These are phyloP conservation scores for Solanum commersonii DNA, from an alignment of 257 asterid species.

Conservation along the genomic window DNA sequence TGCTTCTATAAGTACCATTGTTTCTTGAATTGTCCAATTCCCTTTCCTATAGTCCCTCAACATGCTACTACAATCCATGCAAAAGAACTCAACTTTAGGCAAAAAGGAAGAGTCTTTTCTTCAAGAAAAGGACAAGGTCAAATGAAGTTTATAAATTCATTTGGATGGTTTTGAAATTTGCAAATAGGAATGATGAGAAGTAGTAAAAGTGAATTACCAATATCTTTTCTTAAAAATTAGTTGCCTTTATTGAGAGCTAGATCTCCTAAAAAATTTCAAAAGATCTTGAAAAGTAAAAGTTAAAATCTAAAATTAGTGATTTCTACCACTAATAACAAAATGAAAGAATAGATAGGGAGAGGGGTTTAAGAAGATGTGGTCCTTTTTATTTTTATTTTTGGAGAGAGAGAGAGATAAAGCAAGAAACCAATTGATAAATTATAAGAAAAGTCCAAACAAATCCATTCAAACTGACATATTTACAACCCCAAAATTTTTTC, in stretches of 20 bases:
- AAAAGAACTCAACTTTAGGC: constrained; percentile 4
- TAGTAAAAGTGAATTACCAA: background rate
- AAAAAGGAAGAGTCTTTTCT: background rate
- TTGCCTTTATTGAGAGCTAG: background rate
- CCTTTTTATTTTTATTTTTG: background rate
- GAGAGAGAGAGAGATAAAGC: background rate
- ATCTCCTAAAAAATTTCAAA: background rate
- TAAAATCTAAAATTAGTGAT: constrained; percentile 19
- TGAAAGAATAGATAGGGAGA: background rate
- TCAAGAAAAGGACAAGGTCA: background rate
- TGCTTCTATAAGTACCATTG: constrained; percentile 78
- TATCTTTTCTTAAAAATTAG: background rate
- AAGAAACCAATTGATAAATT: background rate
- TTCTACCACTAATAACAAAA: constrained; percentile 11
- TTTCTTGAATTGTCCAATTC: constrained; percentile 85
- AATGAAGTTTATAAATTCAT: background rate
- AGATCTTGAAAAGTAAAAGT: constrained; percentile 14
- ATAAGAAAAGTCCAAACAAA: constrained; percentile 18
- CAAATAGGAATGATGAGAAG: background rate
- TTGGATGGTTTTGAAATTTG: background rate
- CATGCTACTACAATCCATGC: constrained; percentile 32
- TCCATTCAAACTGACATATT: constrained; percentile 38
- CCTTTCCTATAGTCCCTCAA: constrained; percentile 81
- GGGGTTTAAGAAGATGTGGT: background rate
- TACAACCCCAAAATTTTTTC: constrained; percentile 13